Conservation (phyloP, 257 asterid species). For the Buddleja alternifolia region DNA sequence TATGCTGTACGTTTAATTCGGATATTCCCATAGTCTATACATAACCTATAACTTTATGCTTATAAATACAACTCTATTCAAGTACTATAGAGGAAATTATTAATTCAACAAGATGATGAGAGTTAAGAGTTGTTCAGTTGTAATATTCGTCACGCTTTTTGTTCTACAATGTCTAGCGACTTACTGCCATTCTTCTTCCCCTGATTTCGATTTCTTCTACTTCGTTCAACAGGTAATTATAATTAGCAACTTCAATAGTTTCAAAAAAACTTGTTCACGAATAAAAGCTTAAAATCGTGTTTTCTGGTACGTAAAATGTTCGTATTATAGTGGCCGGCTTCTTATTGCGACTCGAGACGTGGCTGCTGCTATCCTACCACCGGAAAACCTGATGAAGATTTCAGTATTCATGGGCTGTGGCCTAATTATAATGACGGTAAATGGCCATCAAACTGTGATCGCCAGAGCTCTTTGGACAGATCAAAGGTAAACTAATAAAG, state of each 20-base stretch:
- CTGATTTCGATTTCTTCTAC: conserved; percentile 75
- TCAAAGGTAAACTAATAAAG: conserved; percentile 47
- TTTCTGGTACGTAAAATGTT: background rate
- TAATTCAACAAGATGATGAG: conserved; percentile 2
- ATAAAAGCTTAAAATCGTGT: no score
- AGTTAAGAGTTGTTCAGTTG: conserved; percentile 23
- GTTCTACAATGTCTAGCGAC: conserved; percentile 34
- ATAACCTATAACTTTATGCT: background rate
- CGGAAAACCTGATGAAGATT: conserved; percentile 70
- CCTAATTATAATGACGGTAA: conserved; percentile 65
- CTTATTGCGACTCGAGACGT: conserved; percentile 62
- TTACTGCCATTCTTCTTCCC: conserved; percentile 45
- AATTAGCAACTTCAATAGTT: background rate
- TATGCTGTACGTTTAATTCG: background rate
- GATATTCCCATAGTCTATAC: background rate
- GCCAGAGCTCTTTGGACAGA: conserved; percentile 43
- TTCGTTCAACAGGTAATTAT: conserved; percentile 64
- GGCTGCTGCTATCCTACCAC: conserved; percentile 79
- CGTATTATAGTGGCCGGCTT: conserved; percentile 68
- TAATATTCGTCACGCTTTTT: conserved; percentile 34
- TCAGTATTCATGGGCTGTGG: conserved; percentile 87
- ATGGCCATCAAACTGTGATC: conserved; percentile 71
- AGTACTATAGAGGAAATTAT: background rate
- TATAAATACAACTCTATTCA: conserved; percentile 21
- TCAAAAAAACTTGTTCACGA: no score